A percentile compares a stretch with the other conserved stretches of the same genome.
phyloP scores from a whole-genome alignment of 2,329 filamentous ascomycete genomes.

The Paecilomyces sp. region DNA sequence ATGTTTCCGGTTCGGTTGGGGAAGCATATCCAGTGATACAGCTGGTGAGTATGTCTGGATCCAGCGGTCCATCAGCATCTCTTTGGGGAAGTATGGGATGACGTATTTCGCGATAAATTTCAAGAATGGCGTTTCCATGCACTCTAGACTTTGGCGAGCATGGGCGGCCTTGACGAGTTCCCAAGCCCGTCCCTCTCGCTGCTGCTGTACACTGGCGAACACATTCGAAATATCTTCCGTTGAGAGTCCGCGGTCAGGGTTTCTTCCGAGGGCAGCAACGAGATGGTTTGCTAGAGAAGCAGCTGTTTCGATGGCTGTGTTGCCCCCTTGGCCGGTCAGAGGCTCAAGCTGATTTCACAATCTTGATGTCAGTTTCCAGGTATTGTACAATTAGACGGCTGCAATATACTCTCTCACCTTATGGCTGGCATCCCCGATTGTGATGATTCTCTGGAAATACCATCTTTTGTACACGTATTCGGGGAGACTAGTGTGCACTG shows the following conservation, averaged over 20 bases:
- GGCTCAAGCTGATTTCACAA: conserved; percentile 6
- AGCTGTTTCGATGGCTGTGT: conserved; percentile 12
- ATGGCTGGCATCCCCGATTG: not conserved
- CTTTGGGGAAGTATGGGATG: not conserved
- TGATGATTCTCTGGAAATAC: not conserved
- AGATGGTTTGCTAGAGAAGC: conserved; percentile 12
- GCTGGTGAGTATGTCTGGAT: no score
- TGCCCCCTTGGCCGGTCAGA: conserved; percentile 12
- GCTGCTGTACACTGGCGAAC: not conserved
- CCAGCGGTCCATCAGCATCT: no score
- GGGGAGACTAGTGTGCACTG: conserved; percentile 8
- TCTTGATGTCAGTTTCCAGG: no score
- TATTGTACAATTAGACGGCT: no score
- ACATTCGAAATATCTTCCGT: not conserved
- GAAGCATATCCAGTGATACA: no score
- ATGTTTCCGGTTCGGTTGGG: no score
- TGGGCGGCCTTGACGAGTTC: conserved; percentile 7
- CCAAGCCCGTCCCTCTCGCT: conserved; percentile 7
- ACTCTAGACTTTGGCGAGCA: conserved; percentile 9
- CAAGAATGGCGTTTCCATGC: conserved; percentile 8
- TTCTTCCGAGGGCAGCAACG: not conserved
- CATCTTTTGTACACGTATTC: conserved; percentile 12
- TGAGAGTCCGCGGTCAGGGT: not conserved
- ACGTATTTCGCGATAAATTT: conserved; percentile 4
- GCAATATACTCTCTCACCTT: not conserved